A percentile compares a stretch with the other conserved stretches of the same genome.
Evolutionary conservation across 352 stramenopile genomes (phyloP).

Genomic region (Phytopythium kandeliae): DNA sequence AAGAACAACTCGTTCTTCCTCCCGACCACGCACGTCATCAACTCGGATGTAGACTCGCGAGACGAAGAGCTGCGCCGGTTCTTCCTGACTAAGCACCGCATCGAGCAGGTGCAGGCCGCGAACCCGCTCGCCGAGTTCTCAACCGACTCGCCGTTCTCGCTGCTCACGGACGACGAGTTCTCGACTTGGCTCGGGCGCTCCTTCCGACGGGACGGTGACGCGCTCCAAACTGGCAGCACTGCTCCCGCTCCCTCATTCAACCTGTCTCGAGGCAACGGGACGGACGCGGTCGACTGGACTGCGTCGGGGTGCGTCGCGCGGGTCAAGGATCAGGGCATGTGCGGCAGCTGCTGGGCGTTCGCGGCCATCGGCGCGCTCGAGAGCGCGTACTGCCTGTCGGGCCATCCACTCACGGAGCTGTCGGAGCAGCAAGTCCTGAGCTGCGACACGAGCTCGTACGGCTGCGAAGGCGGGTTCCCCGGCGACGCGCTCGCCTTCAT

Average conservation of each 20-base stretch:
- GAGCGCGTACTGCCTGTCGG: constrained; percentile 84
- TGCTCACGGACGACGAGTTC: constrained; percentile 73
- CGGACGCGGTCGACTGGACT: constrained; percentile 51
- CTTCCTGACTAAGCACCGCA: constrained; percentile 56
- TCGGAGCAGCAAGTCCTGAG: constrained; percentile 92
- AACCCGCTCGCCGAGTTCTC: constrained; percentile 69
- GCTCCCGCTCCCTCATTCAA: neutral
- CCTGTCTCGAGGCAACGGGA: constrained; percentile 1
- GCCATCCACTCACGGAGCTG: constrained; percentile 64
- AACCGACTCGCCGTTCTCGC: constrained; percentile 57
- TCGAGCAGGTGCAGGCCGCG: constrained; percentile 32
- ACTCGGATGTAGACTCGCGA: neutral
- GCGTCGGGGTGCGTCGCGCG: constrained; percentile 41
- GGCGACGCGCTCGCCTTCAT: constrained; percentile 89
- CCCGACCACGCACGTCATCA: neutral
- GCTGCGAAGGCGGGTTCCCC: constrained; percentile 87
- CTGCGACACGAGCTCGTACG: constrained; percentile 81
- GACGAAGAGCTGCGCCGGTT: constrained; percentile 54
- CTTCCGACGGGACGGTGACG: constrained; percentile 16
- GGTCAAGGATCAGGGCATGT: constrained; percentile 96
- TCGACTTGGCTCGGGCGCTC: constrained; percentile 38
- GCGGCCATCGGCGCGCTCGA: constrained; percentile 90
- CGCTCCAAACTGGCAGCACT: neutral
- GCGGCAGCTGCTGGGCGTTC: constrained; percentile 98
- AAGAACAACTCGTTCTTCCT: constrained; percentile 41